Conservation (phyloP, 495 filamentous ascomycete species). For the Penicillium angulare region DNA sequence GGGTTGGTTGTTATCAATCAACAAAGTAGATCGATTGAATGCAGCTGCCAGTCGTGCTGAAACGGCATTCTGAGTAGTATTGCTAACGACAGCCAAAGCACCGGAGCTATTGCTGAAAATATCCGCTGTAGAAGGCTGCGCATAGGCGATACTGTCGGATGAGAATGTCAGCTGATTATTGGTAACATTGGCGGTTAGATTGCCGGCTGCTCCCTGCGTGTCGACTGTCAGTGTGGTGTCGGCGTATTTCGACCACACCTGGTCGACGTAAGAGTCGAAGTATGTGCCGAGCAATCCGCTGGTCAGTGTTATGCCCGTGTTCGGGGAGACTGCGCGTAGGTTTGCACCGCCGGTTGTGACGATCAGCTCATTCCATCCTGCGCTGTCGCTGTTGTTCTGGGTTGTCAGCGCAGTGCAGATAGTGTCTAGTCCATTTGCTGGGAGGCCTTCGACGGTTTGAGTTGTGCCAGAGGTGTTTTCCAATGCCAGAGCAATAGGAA, state of each 20-base stretch:
- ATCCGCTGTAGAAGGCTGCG: constrained; percentile 57
- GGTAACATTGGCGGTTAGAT: constrained; percentile 51
- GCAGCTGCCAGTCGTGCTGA: constrained; percentile 66
- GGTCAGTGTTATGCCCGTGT: constrained; percentile 57
- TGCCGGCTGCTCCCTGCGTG: constrained; percentile 57
- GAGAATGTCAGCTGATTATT: constrained; percentile 51
- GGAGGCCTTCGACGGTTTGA: constrained; percentile 59
- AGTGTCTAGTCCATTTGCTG: constrained; percentile 53
- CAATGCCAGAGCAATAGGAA: constrained; percentile 64
- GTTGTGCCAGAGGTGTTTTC: constrained; percentile 48
- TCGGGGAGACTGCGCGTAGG: constrained; percentile 65
- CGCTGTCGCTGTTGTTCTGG: constrained; percentile 53
- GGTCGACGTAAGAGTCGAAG: constrained; percentile 60
- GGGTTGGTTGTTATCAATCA: constrained; percentile 49
- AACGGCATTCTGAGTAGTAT: constrained; percentile 49
- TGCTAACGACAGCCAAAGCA: constrained; percentile 56
- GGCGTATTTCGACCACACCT: constrained; percentile 62
- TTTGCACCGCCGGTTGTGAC: constrained; percentile 48
- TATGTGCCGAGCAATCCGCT: constrained; percentile 59
- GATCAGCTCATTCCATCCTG: constrained; percentile 65
- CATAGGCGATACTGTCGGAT: constrained; percentile 46
- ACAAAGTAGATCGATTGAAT: constrained; percentile 64
- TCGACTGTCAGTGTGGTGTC: constrained; percentile 53
- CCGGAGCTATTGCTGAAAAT: constrained; percentile 74
- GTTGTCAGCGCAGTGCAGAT: constrained; percentile 51